Conservation (phyloP, 192 early-diverging fungal species). For the Mortierella antarctica region DNA sequence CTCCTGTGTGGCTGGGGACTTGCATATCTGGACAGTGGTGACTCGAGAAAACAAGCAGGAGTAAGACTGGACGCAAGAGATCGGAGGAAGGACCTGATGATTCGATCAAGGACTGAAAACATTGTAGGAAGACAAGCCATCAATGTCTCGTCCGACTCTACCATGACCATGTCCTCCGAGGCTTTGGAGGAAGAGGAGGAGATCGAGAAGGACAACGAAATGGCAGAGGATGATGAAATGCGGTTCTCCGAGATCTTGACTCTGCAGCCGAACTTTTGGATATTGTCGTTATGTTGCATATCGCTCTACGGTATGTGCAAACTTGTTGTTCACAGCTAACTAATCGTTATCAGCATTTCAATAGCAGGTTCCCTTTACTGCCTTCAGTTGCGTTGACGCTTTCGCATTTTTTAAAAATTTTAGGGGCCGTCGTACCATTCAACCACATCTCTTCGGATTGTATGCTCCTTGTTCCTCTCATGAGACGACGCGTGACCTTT, state of each 20-base stretch:
- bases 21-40: constrained; percentile 58
- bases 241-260: constrained; percentile 25
- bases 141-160: constrained; percentile 35
- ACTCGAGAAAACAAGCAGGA: constrained; percentile 57
- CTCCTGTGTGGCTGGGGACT: constrained; percentile 51
- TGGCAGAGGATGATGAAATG: constrained; percentile 52
- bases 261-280: constrained; percentile 41
- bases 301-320: constrained; percentile 28
- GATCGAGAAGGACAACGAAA: constrained; percentile 39
- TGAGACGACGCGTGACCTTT: neutral
- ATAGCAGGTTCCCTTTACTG: neutral
- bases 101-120: constrained; percentile 25
- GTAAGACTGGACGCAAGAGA: constrained; percentile 40
- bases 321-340: no score
- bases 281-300: constrained; percentile 29
- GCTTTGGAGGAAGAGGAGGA: constrained; percentile 41
- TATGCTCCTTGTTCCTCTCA: constrained; percentile 37
- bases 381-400: neutral
- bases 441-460: constrained; percentile 71
- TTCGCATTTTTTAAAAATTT: constrained; percentile 6
- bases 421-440: constrained; percentile 70
- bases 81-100: neutral
- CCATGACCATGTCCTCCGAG: constrained; percentile 42
- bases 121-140: constrained; percentile 29
- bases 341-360: no score